These are phyloP conservation scores for Powellomyces hirtus DNA, from an alignment of 192 early-diverging fungal species.

Conservation along the genomic window DNA sequence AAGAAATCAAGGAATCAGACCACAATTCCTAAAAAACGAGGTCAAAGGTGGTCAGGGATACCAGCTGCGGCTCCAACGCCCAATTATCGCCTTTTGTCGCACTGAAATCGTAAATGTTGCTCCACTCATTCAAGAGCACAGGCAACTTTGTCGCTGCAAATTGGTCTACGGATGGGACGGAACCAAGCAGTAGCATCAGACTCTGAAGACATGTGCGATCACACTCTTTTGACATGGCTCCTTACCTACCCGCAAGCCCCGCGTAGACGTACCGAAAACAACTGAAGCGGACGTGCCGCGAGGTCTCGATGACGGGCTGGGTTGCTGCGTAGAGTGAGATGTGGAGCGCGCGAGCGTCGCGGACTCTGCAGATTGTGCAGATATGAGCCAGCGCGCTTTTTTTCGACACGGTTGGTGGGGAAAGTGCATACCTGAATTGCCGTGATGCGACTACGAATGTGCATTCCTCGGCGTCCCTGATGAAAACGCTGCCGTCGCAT, in stretches of 20 bases:
- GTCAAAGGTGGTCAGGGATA: not conserved
- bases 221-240: too few species aligned
- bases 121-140: conserved; percentile 29
- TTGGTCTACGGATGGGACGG: too few species aligned
- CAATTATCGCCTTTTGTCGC: conserved; percentile 20
- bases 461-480: conserved; percentile 31
- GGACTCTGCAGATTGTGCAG: conserved; percentile 5
- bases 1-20: too few species aligned
- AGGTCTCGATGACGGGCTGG: conserved; percentile 36
- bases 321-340: conserved; percentile 28
- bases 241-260: conserved; percentile 15
- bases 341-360: conserved; percentile 15
- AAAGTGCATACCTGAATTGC: conserved; percentile 28
- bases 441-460: conserved; percentile 26
- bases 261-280: conserved; percentile 33
- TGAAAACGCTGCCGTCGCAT: conserved; percentile 35
- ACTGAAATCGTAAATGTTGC: conserved; percentile 35
- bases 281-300: conserved; percentile 16
- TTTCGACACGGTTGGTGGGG: too few species aligned
- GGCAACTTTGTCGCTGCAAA: conserved; percentile 17
- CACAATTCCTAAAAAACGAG: not conserved
- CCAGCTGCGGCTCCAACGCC: conserved; percentile 4
- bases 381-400: too few species aligned
- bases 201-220: too few species aligned
- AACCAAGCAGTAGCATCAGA: too few species aligned